Percentiles rank a stretch among this genome's conserved stretches.
These are phyloP conservation scores for Candida nanaspora DNA, from an alignment of 805 yeast genomes.

Conservation along the genomic window DNA sequence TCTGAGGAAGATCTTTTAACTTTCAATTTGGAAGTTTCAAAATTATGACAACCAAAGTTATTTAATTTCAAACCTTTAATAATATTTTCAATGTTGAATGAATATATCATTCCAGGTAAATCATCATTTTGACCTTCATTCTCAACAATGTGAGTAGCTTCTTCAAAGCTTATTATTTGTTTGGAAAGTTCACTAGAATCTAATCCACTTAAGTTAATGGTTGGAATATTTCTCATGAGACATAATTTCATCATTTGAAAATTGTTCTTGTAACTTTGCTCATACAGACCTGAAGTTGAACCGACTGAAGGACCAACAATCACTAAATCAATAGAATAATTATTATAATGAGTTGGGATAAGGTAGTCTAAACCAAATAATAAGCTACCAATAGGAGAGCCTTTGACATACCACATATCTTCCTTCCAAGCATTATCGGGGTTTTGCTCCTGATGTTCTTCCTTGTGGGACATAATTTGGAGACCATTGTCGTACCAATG, in stretches of 20 bases:
- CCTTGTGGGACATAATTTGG: not conserved
- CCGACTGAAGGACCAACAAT: slow-evolving; percentile 42
- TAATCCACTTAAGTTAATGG: slow-evolving; percentile 12
- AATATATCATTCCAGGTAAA: slow-evolving; percentile 1
- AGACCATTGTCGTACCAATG: slow-evolving; percentile 1
- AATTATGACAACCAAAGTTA: slow-evolving; percentile 13
- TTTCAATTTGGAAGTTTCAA: slow-evolving; percentile 12
- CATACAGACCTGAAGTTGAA: slow-evolving; percentile 30
- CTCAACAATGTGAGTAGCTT: not conserved
- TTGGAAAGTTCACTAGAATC: not conserved
- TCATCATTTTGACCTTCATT: not conserved
- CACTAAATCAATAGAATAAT: slow-evolving; percentile 34
- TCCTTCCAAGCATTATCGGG: slow-evolving; percentile 1
- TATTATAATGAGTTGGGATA: slow-evolving; percentile 30
- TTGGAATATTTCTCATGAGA: slow-evolving; percentile 17
- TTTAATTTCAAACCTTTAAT: slow-evolving; percentile 4
- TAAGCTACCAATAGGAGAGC: slow-evolving; percentile 36
- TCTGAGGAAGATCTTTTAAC: too few relatives aligned
- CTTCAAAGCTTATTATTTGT: slow-evolving; percentile 1
- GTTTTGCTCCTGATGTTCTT: slow-evolving; percentile 2
- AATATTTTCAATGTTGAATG: slow-evolving; percentile 9
- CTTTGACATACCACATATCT: slow-evolving; percentile 39
- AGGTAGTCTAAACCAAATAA: slow-evolving; percentile 37
- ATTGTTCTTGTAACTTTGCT: slow-evolving; percentile 10
- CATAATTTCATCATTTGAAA: slow-evolving; percentile 15